Percentiles rank a stretch among this genome's conserved stretches.
These are phyloP conservation scores for Sicyos edulis DNA, from an alignment of 306 rosid genomes.

Conservation along the genomic window DNA sequence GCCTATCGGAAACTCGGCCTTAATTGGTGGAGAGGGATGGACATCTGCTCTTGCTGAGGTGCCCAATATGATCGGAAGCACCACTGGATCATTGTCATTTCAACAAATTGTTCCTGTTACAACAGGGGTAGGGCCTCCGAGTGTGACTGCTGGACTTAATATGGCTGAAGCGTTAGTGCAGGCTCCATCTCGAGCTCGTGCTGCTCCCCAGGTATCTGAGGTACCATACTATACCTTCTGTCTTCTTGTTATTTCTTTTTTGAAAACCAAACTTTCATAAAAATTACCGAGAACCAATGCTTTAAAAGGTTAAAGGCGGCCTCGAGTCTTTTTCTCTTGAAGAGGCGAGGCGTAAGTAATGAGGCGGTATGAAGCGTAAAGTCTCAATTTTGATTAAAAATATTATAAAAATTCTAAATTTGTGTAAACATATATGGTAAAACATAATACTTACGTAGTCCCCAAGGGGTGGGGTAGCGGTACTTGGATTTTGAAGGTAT, in stretches of 20 bases:
- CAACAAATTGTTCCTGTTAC: slow-evolving; percentile 52
- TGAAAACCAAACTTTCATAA: no score
- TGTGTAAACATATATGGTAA: no score
- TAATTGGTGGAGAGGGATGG: slow-evolving; percentile 96
- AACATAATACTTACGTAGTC: no score
- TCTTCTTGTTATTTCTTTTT: not conserved
- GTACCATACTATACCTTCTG: slow-evolving; percentile 15
- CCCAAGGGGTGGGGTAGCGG: no score
- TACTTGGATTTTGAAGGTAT: no score
- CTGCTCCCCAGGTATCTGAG: slow-evolving; percentile 69
- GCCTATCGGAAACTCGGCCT: slow-evolving; percentile 66
- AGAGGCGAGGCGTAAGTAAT: no score
- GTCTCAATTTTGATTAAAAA: no score
- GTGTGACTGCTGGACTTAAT: slow-evolving; percentile 65
- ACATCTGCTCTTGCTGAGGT: slow-evolving; percentile 91
- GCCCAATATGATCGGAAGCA: slow-evolving; percentile 61
- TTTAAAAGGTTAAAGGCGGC: no score
- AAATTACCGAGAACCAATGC: no score
- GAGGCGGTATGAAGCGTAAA: no score
- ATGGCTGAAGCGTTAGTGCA: slow-evolving; percentile 98
- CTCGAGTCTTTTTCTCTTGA: no score
- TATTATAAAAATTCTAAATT: no score
- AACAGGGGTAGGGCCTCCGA: slow-evolving; percentile 40
- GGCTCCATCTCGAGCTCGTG: slow-evolving; percentile 66
- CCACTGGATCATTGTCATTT: slow-evolving; percentile 46